These are phyloP conservation scores for Triglochin maritima DNA, from an alignment of 106 monocot species.

Conservation along the genomic window DNA sequence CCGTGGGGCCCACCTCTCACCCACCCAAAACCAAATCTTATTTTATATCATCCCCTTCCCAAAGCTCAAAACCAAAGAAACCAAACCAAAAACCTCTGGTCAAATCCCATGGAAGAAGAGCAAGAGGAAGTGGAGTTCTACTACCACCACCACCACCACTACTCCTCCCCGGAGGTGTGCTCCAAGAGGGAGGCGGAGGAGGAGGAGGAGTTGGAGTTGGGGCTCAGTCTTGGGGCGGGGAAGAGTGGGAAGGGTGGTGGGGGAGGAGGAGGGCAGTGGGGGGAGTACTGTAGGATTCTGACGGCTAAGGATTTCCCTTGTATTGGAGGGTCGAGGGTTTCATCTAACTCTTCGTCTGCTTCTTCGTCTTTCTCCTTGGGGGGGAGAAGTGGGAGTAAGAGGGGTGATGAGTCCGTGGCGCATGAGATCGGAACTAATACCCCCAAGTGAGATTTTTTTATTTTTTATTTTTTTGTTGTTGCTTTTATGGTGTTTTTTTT, in stretches of 20 bases:
- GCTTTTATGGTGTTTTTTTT: background rate
- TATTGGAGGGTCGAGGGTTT: constrained; percentile 8
- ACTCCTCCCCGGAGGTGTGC: constrained; percentile 4
- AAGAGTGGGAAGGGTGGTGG: background rate
- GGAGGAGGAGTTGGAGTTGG: constrained; percentile 59
- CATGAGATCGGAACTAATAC: constrained; percentile 25
- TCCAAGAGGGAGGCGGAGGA: constrained; percentile 16
- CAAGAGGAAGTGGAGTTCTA: too few species aligned
- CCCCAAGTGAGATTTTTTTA: constrained; percentile 20
- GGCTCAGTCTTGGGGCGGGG: constrained; percentile 56
- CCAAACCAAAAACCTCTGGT: too few species aligned
- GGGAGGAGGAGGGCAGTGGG: background rate
- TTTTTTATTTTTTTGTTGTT: background rate
- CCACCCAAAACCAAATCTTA: background rate
- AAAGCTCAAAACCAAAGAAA: background rate
- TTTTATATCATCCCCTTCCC: background rate
- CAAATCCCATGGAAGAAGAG: too few species aligned
- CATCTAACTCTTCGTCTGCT: constrained; percentile 23
- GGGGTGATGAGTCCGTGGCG: constrained; percentile 9
- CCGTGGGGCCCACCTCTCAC: background rate
- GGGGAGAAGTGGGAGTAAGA: constrained; percentile 8
- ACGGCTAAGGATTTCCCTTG: constrained; percentile 53
- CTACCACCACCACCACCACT: background rate
- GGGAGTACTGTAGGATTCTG: constrained; percentile 32
- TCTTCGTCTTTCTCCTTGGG: constrained; percentile 34